Base-by-base conservation (phyloP, 768 basidiomycete genomes). In the Russula griseocarnosa region DNA sequence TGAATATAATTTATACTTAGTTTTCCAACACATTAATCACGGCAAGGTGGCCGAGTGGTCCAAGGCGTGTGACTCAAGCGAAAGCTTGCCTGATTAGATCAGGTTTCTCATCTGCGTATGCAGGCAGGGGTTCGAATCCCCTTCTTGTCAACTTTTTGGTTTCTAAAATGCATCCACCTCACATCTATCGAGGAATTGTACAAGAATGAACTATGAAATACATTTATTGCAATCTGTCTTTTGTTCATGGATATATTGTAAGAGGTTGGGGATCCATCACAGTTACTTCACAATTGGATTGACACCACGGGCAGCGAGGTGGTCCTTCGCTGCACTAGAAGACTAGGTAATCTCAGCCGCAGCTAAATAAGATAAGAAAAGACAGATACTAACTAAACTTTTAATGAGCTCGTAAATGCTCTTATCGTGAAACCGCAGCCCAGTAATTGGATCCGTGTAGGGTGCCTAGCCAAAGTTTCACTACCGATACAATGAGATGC, bases 401-500 rank as follows among this genome's bases (percentile, higher is more conserved):
- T 89, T 90, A 67, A 93, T 83, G 32, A 91, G 76, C 53, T 91
- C 89, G 71, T 92, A 93, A n/a, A 93, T 83, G 65, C 85, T 89
- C 77, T 89, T 91, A 78, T 93, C 87, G 66, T 93, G 88, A 71
- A 88, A 93, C 5, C 92, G 81, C 11, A 94, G 77, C 1, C 86
- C 85, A 0, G 90, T 92, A 2, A 84, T 82, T 7, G 92, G 91
- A 68, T 94, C 89, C 0, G 88, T 92, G 67, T 93, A 93, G 1
- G 87, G 89, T 0, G 88, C 90, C 90, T 90, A 28, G 3, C 20
- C 5, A 2, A 44, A 54, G 8, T 9, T 9, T 18, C 42, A 34
- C 30, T 10, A 46, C 13, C 22, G 26, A 54, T 20, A 16, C 22
- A n/a, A 47, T 8, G 16, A 51, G 26, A 30, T 18, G 8, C 13